A percentile compares a stretch with the other conserved stretches of the same genome.
These are phyloP conservation scores for Aspergillus floridensis DNA, from an alignment of 2,329 filamentous ascomycete genomes.

Conservation along the genomic window DNA sequence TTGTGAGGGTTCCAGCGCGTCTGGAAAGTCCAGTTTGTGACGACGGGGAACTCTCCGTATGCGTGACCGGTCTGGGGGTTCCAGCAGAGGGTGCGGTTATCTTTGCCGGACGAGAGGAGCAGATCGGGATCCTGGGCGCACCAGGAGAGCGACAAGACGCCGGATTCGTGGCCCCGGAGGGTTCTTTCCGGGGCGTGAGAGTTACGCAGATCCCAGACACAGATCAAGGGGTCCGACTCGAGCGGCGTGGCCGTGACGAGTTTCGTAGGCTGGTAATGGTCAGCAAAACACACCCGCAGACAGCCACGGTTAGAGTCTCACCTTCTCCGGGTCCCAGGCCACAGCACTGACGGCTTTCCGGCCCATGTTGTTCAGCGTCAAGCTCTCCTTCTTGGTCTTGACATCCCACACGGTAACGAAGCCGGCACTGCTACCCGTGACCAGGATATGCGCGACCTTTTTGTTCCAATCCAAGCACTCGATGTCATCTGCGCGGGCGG, in stretches of 20 bases:
- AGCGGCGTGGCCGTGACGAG: slow-evolving; percentile 88
- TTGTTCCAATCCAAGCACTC: slow-evolving; percentile 98
- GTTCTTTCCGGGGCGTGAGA: slow-evolving; percentile 87
- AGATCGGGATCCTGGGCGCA: slow-evolving; percentile 87
- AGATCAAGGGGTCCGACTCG: slow-evolving; percentile 81
- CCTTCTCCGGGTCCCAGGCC: slow-evolving; percentile 94
- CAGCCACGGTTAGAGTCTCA: slow-evolving; percentile 17
- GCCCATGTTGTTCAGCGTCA: slow-evolving; percentile 85
- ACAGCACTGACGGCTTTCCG: slow-evolving; percentile 93
- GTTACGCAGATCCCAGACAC: slow-evolving; percentile 93
- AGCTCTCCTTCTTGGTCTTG: slow-evolving; percentile 94
- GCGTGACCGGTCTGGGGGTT: slow-evolving; percentile 87
- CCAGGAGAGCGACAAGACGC: slow-evolving; percentile 92
- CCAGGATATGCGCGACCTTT: slow-evolving; percentile 93
- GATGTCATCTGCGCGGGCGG: slow-evolving; percentile 88
- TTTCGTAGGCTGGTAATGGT: slow-evolving; percentile 65
- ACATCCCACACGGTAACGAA: slow-evolving; percentile 99
- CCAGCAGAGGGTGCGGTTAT: slow-evolving; percentile 94
- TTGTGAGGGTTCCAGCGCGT: slow-evolving; percentile 93
- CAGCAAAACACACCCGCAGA: slow-evolving; percentile 8
- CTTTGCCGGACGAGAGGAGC: slow-evolving; percentile 89
- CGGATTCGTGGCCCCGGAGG: slow-evolving; percentile 88
- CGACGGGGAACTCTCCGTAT: slow-evolving; percentile 90
- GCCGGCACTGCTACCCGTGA: slow-evolving; percentile 86
- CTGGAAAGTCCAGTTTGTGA: slow-evolving; percentile 99